phyloP scores from a whole-genome alignment of 441 rosid genomes.

The Hura crepitans region DNA sequence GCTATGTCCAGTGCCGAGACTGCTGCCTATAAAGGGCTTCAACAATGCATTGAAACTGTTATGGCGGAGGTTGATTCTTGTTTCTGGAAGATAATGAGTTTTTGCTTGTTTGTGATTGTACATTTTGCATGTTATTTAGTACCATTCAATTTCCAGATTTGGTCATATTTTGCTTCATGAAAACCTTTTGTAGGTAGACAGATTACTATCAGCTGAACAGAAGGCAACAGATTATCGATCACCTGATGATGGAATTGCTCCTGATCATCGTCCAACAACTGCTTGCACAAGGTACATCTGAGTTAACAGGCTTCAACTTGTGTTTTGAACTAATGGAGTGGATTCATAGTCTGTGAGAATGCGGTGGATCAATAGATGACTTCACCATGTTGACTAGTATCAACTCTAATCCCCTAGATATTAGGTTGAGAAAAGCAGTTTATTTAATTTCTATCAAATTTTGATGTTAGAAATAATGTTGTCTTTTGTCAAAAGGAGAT shows the following conservation, averaged over 20 bases:
- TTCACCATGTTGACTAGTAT: not conserved
- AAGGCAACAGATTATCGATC: slow-evolving; percentile 88
- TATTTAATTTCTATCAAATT: not conserved
- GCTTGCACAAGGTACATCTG: slow-evolving; percentile 81
- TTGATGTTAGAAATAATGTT: not conserved
- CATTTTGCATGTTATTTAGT: slow-evolving; percentile 11
- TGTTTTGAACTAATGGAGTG: slow-evolving; percentile 10
- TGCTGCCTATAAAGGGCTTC: slow-evolving; percentile 99
- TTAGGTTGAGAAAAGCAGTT: not conserved
- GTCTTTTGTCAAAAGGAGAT: not conserved
- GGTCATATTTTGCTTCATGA: slow-evolving; percentile 14
- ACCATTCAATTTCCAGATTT: not conserved
- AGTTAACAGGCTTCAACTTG: slow-evolving; percentile 16
- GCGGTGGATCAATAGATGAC: not conserved
- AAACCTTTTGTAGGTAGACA: slow-evolving; percentile 60
- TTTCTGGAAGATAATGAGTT: slow-evolving; percentile 16
- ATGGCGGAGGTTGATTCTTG: slow-evolving; percentile 85
- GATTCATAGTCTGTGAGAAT: not conserved
- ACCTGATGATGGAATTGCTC: slow-evolving; percentile 92
- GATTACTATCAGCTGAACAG: slow-evolving; percentile 89
- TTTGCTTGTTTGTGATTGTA: not conserved
- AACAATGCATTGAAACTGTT: slow-evolving; percentile 97
- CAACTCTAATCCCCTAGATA: not conserved
- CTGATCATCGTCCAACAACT: slow-evolving; percentile 97
- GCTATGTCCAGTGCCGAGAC: slow-evolving; percentile 96